Base-by-base conservation (phyloP, 2,329 filamentous ascomycete species). In the Sclerotinia trifoliorum region DNA sequence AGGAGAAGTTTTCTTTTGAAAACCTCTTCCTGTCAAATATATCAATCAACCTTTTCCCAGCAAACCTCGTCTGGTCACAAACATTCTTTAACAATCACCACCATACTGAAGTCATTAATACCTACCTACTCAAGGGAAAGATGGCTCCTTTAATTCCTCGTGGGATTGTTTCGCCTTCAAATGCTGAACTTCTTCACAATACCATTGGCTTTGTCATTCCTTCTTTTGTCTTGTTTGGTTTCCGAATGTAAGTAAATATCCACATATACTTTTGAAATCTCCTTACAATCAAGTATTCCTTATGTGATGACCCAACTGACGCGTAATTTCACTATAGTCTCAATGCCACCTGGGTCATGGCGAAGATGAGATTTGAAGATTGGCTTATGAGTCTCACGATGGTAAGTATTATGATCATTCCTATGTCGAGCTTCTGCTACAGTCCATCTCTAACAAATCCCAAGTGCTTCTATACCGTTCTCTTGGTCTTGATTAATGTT, bases 301-400 rank as follows among this genome's bases (percentile, higher is more conserved):
- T 1, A 19, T 15, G 10, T 4, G 17, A 21, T 21, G 42, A 10
- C 19, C 10, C 5, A 24, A 56, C 48, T 58, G n/a, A 60, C 32
- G 2, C 19, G 6, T 24, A n/a, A 35, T 21, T 44, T 15, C 15
- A 51, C 32, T 19, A 24, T 56, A 73, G 69, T 19, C n/a, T 73
- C 39, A 75, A 73, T 49, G 68, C 70, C 3, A 55, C 42, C 10
- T 71, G 67, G 57, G 68, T 74, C 21, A 35, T 74, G 44, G 62
- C 66, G 3, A 70, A 67, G 29, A 56, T 70, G 48, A 67, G 71
- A 10, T n/a, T 76, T 57, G 79, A 80, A 60, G 79, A 80, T 58
- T 78, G 77, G 71, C 71, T 79, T 2, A 80, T 80, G 79, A 75
- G 72, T 35, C 69, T 73, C 13, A 76, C 77, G 6, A 78, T 80